Evolutionary conservation across 192 early-diverging fungal species (phyloP), one percentile per base, ranked within the genome.

Genomic region (Helicostylum pulchrum): DNA sequence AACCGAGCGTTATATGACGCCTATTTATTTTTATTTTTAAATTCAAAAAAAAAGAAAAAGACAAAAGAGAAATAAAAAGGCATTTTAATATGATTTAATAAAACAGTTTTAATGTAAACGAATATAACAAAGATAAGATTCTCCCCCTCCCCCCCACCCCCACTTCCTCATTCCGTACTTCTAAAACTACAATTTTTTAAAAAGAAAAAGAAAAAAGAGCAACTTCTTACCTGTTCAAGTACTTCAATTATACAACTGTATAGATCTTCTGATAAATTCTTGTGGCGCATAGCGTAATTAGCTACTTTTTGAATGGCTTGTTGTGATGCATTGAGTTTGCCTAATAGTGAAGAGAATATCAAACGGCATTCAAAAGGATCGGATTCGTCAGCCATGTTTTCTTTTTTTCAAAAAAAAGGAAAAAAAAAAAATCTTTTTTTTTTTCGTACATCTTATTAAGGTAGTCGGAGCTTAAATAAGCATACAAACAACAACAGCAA

Each of bases 301-400:
- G 73, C 77, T 15, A 76, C 78, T 20, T 82, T 82, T 9, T 79
- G 77, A 52, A 85, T 85, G 5, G 80, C 79, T 26, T 79, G 66
- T 60, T 85, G 83, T 34, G 80, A 79, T n/a, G 81, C 80, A 73
- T 80, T 85, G 11, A 85, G 76, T 55, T 80, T 82, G 56, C 75
- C 63, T 30, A 85, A 55, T 32, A 80, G 46, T 3, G 68, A 53
- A 12, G 76, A 58, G 48, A 85, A 85, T n/a, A 69, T 49, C 32
- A 85, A 60, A 20, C 83, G 78, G 51, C 76, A 77, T 71, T 81
- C 84, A 20, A 83, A 83, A 3, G 82, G 83, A 70, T 85, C 83
- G 9, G 77, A 61, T 30, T 84, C 73, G 21, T 74, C 72, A n/a
- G 62, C 39, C 74, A 50, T n/a, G 21, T 20, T 17, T 8, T n/a